These are phyloP conservation scores for Cyclocybe cylindracea DNA, from an alignment of 768 basidiomycete species.

Conservation along the genomic window DNA sequence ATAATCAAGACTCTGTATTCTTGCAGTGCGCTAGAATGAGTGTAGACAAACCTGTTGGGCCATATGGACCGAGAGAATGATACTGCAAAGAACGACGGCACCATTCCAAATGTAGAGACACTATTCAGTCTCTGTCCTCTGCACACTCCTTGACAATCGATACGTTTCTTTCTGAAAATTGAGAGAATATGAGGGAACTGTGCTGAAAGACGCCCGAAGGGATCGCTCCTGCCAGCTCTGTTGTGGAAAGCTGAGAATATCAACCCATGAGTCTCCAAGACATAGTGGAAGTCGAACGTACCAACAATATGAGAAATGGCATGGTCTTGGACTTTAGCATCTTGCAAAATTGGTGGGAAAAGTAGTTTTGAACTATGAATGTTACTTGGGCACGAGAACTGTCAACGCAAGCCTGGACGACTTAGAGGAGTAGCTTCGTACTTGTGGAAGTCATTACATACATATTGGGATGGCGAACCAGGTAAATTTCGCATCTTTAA, in stretches of 20 bases:
- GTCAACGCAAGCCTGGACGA: neutral
- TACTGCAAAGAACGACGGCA: slow-evolving; percentile 7
- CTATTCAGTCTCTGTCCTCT: neutral
- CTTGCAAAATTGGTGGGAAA: no score
- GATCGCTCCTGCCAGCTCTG: slow-evolving; percentile 6
- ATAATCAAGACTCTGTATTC: neutral
- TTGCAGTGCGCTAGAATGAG: neutral
- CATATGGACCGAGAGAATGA: slow-evolving; percentile 8
- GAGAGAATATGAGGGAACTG: slow-evolving; percentile 1
- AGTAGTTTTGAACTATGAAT: no score
- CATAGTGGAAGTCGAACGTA: neutral
- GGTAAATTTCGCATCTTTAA: slow-evolving; percentile 2
- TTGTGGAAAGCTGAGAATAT: slow-evolving; percentile 1
- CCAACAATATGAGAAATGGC: neutral
- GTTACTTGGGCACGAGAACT: no score
- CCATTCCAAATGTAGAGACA: slow-evolving; percentile 8
- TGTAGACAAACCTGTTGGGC: slow-evolving; percentile 2
- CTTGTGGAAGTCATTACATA: neutral
- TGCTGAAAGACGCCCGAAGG: slow-evolving; percentile 5
- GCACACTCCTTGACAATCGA: slow-evolving; percentile 5
- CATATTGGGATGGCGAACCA: slow-evolving; percentile 3
- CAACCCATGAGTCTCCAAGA: neutral
- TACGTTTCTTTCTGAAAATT: slow-evolving; percentile 1
- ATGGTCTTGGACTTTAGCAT: no score
- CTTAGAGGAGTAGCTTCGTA: neutral